These are phyloP conservation scores for Alternaria rosae DNA, from an alignment of 2,329 filamentous ascomycete genomes.

Conservation along the genomic window DNA sequence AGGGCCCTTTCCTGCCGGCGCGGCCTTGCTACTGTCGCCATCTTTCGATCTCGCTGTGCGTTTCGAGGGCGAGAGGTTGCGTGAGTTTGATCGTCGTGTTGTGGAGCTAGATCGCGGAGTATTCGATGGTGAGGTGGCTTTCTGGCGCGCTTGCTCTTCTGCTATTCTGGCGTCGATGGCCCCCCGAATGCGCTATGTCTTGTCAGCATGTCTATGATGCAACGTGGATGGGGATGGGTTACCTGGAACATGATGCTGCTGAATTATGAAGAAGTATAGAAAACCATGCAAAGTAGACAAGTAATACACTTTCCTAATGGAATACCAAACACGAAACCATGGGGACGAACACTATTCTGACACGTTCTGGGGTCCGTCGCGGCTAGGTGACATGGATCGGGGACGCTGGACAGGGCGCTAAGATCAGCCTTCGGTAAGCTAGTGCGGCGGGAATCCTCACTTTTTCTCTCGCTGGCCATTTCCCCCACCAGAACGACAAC, in stretches of 20 bases:
- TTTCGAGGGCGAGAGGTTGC: slow-evolving; percentile 50
- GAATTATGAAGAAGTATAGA: slow-evolving; percentile 19
- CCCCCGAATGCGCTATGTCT: slow-evolving; percentile 75
- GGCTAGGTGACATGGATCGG: slow-evolving; percentile 8
- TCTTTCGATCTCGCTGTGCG: slow-evolving; percentile 41
- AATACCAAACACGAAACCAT: neutral
- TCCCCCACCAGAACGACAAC: slow-evolving; percentile 17
- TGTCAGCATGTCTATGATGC: slow-evolving; percentile 28
- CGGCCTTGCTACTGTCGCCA: slow-evolving; percentile 44
- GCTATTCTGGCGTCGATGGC: slow-evolving; percentile 87
- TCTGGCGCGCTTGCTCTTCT: slow-evolving; percentile 87
- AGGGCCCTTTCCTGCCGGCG: slow-evolving; percentile 64
- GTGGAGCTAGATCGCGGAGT: slow-evolving; percentile 55
- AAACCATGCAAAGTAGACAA: slow-evolving; percentile 14
- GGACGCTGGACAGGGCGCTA: slow-evolving; percentile 4
- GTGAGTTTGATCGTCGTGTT: slow-evolving; percentile 56
- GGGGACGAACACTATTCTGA: slow-evolving; percentile 10
- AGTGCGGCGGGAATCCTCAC: slow-evolving; percentile 16
- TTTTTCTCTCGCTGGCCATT: slow-evolving; percentile 12
- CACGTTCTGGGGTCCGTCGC: slow-evolving; percentile 15
- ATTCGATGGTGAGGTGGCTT: slow-evolving; percentile 54
- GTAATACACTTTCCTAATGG: neutral
- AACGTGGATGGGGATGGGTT: slow-evolving; percentile 14
- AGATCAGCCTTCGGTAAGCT: slow-evolving; percentile 19
- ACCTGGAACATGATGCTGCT: slow-evolving; percentile 47